phyloP scores from a whole-genome alignment of 495 filamentous ascomycete genomes.

The Penicillium canariense region DNA sequence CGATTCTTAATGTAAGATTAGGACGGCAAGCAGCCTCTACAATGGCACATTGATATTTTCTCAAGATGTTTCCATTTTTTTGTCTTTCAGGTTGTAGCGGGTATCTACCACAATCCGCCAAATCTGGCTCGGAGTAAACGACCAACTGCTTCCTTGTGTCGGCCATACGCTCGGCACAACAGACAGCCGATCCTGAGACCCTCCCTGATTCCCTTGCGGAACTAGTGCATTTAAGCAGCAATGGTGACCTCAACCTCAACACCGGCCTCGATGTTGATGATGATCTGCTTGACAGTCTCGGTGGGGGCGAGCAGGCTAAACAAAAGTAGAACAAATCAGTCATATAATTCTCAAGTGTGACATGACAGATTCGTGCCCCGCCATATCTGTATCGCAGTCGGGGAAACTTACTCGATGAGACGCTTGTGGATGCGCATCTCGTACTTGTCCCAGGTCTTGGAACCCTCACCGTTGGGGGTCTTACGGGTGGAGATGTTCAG shows the following conservation, averaged over 20 bases:
- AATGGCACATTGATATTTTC: conserved; percentile 6
- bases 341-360: background rate
- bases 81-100: conserved; percentile 37
- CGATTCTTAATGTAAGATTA: background rate
- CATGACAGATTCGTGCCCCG: background rate
- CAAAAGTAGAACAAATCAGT: conserved; percentile 15
- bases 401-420: conserved; percentile 74
- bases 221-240: conserved; percentile 69
- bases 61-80: conserved; percentile 40
- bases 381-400: background rate
- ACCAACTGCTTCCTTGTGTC: conserved; percentile 9
- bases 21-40: background rate
- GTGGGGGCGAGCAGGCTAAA: conserved; percentile 89
- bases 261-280: conserved; percentile 99
- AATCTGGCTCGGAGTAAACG: conserved; percentile 18
- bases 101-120: conserved; percentile 29
- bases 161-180: conserved; percentile 9
- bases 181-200: conserved; percentile 14
- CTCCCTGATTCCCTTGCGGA: conserved; percentile 25
- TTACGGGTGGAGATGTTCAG: conserved; percentile 93
- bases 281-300: conserved; percentile 99
- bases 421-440: conserved; percentile 99
- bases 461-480: conserved; percentile 98
- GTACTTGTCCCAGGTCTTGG: conserved; percentile 98
- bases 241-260: conserved; percentile 99